Evolutionary conservation across 805 yeast genomes (phyloP), one percentile per base, ranked within the genome.

Genomic region (Starmera dryadoides): DNA sequence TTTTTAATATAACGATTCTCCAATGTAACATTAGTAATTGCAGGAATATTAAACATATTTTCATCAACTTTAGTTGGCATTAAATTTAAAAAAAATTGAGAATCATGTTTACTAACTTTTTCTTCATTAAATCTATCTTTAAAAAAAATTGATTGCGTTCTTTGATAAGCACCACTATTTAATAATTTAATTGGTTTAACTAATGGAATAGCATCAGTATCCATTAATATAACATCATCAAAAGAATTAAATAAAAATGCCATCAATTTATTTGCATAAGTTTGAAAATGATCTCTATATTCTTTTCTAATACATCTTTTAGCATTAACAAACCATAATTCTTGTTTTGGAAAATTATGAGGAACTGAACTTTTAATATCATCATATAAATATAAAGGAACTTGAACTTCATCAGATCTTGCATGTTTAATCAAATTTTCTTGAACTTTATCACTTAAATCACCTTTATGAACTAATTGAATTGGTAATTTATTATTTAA

Each of bases 191-290:
- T 58, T 5, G 71, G 65, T 11, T 59, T 51, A 36, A 63, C 58
- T 26, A 72, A 50, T 1, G 71, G 59, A 10, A 71, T 71, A 1
- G 73, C 52, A 47, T 74, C 80, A 4, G 78, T 72, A 50, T 74
- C 80, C 47, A 75, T 41, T 18, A 74, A 56, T 15, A 74, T 54
- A 28, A 67, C 56, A 39, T 69, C 71, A 35, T 64, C 63, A 45
- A 73, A 74, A 23, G 75, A 63, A 36, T 60, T 62, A 56, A 71
- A 72, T 33, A 69, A 42, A 5, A 64, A 55, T 0, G 78, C 75
- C 23, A 71, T 47, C 38, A 73, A 59, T 45, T 72, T 72, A 47
- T 69, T 72, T 18, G 66, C 66, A 49, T 64, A 72, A 1, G 66
- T 62, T 9, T 53, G 57, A 45, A 74, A 74, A 16, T 46, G 39